Evolutionary conservation across 306 rosid species (phyloP).

Genomic region (Citrullus amarus): DNA sequence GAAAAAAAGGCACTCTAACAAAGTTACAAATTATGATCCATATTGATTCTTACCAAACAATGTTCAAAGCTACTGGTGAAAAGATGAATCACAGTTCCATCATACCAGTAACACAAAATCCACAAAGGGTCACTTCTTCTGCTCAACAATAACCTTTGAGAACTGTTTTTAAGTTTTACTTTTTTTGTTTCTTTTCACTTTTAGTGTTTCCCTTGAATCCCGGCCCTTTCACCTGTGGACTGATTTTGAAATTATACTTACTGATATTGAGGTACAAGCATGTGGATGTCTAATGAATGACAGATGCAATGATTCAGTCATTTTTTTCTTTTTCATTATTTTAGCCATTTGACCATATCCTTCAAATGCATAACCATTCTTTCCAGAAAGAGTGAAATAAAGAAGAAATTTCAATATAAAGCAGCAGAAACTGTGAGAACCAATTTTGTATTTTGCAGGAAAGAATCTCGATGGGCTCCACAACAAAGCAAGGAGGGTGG

Average conservation of each 20-base stretch:
- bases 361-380: neutral
- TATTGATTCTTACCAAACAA: neutral
- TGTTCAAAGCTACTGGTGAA: neutral
- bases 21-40: neutral
- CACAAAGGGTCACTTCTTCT: neutral
- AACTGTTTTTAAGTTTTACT: constrained; percentile 3
- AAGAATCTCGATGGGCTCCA: constrained; percentile 12
- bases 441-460: constrained; percentile 1
- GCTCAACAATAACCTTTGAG: neutral
- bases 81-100: neutral
- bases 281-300: constrained; percentile 3
- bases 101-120: neutral
- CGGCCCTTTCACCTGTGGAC: constrained; percentile 4
- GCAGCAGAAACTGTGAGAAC: neutral
- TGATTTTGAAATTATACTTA: constrained; percentile 6
- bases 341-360: constrained; percentile 3
- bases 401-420: neutral
- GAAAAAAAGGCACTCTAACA: neutral
- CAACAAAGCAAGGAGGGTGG: neutral
- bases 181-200: constrained; percentile 10
- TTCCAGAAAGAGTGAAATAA: constrained; percentile 4
- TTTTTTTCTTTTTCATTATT: neutral
- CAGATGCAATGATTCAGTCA: neutral
- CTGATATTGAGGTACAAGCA: constrained; percentile 9
- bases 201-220: constrained; percentile 9